phyloP scores from a whole-genome alignment of 176 grass and related monocot species.

The Hsuehochloa calcarea region DNA sequence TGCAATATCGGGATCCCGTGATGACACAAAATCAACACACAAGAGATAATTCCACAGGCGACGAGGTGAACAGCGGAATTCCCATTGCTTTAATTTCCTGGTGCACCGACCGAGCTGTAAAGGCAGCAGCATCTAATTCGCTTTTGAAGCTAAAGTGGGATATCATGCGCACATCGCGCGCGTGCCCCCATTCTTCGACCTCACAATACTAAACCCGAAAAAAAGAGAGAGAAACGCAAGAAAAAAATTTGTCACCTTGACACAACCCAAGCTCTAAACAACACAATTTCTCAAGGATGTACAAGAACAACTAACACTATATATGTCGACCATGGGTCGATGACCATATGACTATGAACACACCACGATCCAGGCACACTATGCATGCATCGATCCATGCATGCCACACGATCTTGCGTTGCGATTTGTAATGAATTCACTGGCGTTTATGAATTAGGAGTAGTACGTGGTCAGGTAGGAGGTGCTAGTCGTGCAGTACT shows the following conservation, averaged over 20 bases:
- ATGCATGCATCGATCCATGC: background rate
- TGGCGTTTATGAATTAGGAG: background rate
- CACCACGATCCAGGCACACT: background rate
- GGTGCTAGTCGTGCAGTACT: background rate
- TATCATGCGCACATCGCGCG: constrained; percentile 30
- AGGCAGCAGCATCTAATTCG: background rate
- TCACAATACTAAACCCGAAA: background rate
- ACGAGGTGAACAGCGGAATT: background rate
- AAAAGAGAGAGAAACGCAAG: background rate
- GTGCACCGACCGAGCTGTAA: constrained; percentile 27
- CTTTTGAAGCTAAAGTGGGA: constrained; percentile 19
- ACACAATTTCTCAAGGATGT: background rate
- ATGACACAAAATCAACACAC: background rate
- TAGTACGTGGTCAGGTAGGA: background rate
- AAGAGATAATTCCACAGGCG: background rate
- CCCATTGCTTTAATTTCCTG: constrained; percentile 13
- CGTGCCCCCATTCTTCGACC: constrained; percentile 23
- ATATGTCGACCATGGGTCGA: background rate
- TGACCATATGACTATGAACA: background rate
- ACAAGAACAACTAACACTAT: background rate
- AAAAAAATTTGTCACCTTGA: background rate
- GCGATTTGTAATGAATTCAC: background rate
- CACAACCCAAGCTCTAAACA: background rate
- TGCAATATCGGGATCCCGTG: background rate
- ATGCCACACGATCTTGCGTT: background rate